Percentiles rank a stretch among this genome's conserved stretches.
phyloP scores from a whole-genome alignment of 768 basidiomycete genomes.

The Chalciporus pseudorubinellus region DNA sequence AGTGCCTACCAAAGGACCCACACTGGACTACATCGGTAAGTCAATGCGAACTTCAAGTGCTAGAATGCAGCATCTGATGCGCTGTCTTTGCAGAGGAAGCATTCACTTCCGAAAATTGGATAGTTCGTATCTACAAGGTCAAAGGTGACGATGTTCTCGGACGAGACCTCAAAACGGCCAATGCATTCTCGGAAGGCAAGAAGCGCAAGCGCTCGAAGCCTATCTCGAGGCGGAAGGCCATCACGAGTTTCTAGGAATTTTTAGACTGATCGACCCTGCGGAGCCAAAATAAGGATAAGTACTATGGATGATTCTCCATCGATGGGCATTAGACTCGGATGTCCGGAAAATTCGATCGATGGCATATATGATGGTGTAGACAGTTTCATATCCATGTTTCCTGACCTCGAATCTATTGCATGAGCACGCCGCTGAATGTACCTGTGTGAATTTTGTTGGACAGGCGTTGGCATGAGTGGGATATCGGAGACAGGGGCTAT shows the following conservation, averaged over 20 bases:
- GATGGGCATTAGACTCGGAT: no score
- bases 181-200: slow-evolving; percentile 83
- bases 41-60: slow-evolving; percentile 1
- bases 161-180: slow-evolving; percentile 84
- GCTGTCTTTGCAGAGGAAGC: slow-evolving; percentile 70
- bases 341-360: neutral
- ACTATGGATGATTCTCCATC: neutral
- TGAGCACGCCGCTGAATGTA: no score
- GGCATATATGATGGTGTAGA: slow-evolving; percentile 8
- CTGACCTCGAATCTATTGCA: neutral
- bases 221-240: slow-evolving; percentile 52
- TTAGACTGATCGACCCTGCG: neutral
- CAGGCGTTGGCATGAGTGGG: no score
- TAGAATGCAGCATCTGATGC: neutral
- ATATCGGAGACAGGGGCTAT: slow-evolving; percentile 1
- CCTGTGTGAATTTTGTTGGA: no score
- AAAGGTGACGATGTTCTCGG: slow-evolving; percentile 92
- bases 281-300: neutral
- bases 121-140: slow-evolving; percentile 94
- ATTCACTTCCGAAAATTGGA: slow-evolving; percentile 99
- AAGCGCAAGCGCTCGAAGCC: slow-evolving; percentile 84
- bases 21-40: slow-evolving; percentile 85
- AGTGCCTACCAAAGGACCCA: slow-evolving; percentile 73
- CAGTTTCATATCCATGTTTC: neutral
- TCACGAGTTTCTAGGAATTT: slow-evolving; percentile 17